These are phyloP conservation scores for Elsinoe fawcettii DNA, from an alignment of 2,329 filamentous ascomycete species.

Conservation along the genomic window DNA sequence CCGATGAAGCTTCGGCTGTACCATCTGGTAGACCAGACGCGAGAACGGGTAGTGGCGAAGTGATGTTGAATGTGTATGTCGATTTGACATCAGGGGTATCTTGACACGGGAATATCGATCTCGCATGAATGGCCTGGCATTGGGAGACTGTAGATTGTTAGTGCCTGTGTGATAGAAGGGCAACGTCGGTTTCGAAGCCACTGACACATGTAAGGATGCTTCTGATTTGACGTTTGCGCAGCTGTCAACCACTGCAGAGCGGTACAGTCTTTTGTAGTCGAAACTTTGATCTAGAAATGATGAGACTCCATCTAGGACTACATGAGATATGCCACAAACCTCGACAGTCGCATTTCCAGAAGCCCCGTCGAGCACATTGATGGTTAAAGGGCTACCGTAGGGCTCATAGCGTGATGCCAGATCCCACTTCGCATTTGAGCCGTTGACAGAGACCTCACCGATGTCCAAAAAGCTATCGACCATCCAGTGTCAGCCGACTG, in stretches of 20 bases:
- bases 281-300: conserved; percentile 54
- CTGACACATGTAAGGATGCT: conserved; percentile 83
- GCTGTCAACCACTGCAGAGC: conserved; percentile 93
- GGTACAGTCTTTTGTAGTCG: conserved; percentile 82
- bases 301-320: not conserved
- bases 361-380: conserved; percentile 45
- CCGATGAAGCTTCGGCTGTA: conserved; percentile 43
- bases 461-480: conserved; percentile 59
- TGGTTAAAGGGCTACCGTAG: conserved; percentile 63
- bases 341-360: conserved; percentile 38
- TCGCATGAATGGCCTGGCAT: conserved; percentile 91
- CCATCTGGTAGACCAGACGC: conserved; percentile 69
- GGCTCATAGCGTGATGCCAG: conserved; percentile 63
- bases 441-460: conserved; percentile 61
- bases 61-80: conserved; percentile 84
- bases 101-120: conserved; percentile 92
- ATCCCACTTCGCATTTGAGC: conserved; percentile 58
- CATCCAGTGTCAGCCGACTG: not conserved
- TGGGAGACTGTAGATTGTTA: conserved; percentile 57
- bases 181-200: no score
- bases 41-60: conserved; percentile 79
- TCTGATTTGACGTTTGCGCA: conserved; percentile 89
- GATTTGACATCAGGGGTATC: conserved; percentile 97
- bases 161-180: no score
- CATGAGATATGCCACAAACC: conserved; percentile 24